These are phyloP conservation scores for Rhizoctonia solani DNA, from an alignment of 1,284 basidiomycete genomes.

Conservation along the genomic window DNA sequence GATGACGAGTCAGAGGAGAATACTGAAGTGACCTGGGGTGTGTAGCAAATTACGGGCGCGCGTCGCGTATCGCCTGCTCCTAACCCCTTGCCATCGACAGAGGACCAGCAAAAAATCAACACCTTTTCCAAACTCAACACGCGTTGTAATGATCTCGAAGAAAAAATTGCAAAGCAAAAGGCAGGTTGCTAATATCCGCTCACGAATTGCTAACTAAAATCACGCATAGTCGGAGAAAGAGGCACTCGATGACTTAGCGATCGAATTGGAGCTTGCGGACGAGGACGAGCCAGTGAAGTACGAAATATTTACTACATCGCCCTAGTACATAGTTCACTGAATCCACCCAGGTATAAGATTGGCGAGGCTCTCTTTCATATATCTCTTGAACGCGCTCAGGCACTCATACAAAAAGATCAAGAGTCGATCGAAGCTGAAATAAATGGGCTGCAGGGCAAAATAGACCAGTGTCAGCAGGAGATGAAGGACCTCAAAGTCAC, in stretches of 20 bases:
- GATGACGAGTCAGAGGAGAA: conserved; percentile 82
- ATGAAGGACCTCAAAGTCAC: conserved; percentile 91
- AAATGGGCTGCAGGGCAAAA: conserved; percentile 56
- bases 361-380: conserved; percentile 90
- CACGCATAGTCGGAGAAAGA: conserved; percentile 86
- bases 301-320: conserved; percentile 41
- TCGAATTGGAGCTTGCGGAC: conserved; percentile 87
- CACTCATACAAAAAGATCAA: conserved; percentile 75
- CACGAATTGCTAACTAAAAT: not conserved
- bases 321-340: not conserved
- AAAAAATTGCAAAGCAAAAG: conserved; percentile 71
- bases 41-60: conserved; percentile 40
- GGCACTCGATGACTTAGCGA: conserved; percentile 84
- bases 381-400: conserved; percentile 68
- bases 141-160: conserved; percentile 71
- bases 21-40: conserved; percentile 90
- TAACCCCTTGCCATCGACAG: conserved; percentile 48
- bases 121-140: conserved; percentile 91
- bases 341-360: conserved; percentile 74
- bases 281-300: conserved; percentile 80
- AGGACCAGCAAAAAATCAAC: conserved; percentile 94
- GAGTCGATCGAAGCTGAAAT: conserved; percentile 64
- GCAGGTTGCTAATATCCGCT: conserved; percentile 51
- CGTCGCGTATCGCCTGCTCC: conserved; percentile 3
- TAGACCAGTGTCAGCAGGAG: conserved; percentile 74